Evolutionary conservation across 2,329 filamentous ascomycete species (phyloP), one percentile per base, ranked within the genome.

Genomic region (Dothistroma septosporum): DNA sequence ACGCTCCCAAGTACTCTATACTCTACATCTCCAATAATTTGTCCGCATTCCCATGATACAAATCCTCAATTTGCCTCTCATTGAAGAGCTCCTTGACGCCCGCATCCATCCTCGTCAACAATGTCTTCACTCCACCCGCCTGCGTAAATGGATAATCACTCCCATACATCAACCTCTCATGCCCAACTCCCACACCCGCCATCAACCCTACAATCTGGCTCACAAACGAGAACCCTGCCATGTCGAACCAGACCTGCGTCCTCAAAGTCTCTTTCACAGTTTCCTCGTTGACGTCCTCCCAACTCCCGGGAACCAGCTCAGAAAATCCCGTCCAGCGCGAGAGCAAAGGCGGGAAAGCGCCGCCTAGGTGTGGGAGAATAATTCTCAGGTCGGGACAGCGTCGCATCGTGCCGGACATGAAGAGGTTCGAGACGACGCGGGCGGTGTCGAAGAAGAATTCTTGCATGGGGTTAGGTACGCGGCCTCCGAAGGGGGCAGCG

Each of bases 371-470:
- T 1, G 80, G 77, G 16, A 83, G 70, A 22, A 83, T 76, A 68
- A 79, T 78, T 1, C 68, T 77, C 58, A 83, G 72, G 50, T 80
- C 69, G 0, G 80, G 78, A 70, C 76, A 79, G 0, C 75, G 72
- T 21, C 74, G 69, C 1, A 83, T 72, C 0, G 79, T 81, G 4
- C 79, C 80, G 4, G 74, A 76, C 14, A 79, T 68, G 63, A 83
- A 79, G 10, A 83, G 72, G 61, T 82, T 80, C 37, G 77, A 75
- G 1, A 82, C 75, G 0, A 77, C 75, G 0, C 82, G 71, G 1
- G 80, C 78, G 0, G 80, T 81, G 58, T 84, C 82, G 68, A 84
- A 83, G 64, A 83, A 75, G 69, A 83, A 83, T 61, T 82, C 80
- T 37, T 80, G 76, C 66, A 78, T 76, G 0, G 79, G 78, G 10